Evolutionary conservation across 345 rosid genomes (phyloP).

Genomic region (Eucalyptus victrix): DNA sequence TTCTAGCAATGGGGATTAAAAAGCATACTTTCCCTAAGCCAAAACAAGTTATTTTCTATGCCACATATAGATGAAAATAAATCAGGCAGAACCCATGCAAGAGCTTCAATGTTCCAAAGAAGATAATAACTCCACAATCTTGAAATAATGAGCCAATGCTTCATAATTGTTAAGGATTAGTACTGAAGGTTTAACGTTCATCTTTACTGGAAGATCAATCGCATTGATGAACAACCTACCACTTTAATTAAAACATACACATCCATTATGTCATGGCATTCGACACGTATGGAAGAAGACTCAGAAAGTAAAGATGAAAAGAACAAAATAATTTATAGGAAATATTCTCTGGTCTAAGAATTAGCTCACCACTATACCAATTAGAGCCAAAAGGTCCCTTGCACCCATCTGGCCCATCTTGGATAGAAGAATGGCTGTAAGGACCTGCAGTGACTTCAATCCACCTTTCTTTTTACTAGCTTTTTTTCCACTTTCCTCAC

Average conservation of each 20-base stretch:
- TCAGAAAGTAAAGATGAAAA: background rate
- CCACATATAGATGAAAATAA: background rate
- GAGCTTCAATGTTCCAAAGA: background rate
- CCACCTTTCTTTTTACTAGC: constrained; percentile 44
- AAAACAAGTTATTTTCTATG: background rate
- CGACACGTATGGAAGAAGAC: background rate
- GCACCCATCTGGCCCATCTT: constrained; percentile 84
- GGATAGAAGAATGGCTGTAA: constrained; percentile 67
- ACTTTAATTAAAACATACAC: background rate
- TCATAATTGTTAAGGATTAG: background rate
- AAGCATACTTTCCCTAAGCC: background rate
- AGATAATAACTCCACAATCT: background rate
- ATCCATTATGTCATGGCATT: background rate
- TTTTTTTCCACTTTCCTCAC: constrained; percentile 20
- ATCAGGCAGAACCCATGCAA: background rate
- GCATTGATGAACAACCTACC: background rate
- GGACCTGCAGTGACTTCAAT: constrained; percentile 67
- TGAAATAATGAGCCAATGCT: background rate
- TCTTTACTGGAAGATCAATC: background rate
- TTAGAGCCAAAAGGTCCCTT: constrained; percentile 67
- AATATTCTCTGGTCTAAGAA: background rate
- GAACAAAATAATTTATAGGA: background rate
- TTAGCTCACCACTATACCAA: constrained; percentile 63
- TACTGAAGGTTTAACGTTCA: background rate
- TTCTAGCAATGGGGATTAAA: background rate